Evolutionary conservation across 352 stramenopile species (phyloP), one percentile per base, ranked within the genome.

Genomic region (Elongisporangium anandrum): DNA sequence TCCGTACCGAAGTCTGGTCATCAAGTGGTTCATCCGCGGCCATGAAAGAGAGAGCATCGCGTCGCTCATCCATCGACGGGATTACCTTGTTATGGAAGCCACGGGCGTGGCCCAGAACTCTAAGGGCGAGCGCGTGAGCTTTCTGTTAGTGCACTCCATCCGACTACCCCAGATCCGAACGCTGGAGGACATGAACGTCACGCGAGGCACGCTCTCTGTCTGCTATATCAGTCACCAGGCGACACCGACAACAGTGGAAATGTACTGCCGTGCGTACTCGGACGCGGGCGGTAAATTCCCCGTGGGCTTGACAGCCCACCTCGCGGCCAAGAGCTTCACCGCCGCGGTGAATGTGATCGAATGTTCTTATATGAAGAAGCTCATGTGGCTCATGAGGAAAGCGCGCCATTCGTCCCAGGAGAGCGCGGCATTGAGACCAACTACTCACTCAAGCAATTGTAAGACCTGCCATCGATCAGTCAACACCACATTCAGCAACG

Each of bases 291-390:
- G 73, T 0, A 61, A 67, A 34, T 74, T 78, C 45, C 60, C 65
- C 26, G 38, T 69, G 0, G 56, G 56, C 13, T 21, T 79, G 29
- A 62, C 62, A 4, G 56, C 66, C 2, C 50, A 41, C 39, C 56
- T 77, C 26, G 52, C 72, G 3, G 60, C 62, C 48, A 72, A 79
- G 26, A 64, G 64, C 12, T 34, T 81, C 13, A 50, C 64, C 0
- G 16, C 53, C 6, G 34, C 65, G 8, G 52, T 70, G 4, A 60
- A 59, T 0, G 61, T 75, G 1, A 73, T 82, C 29, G 75, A 82
- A 51, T 73, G 68, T 26, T 82, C 73, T 39, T 81, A 83, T 22
- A 57, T 82, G 16, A 79, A 79, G 66, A 85, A 85, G 66, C 62
- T 85, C 10, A 65, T 61, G 34, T 85, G 68, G 68, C 55, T 68